Evolutionary conservation across 2,329 filamentous ascomycete species (phyloP).

Genomic region (Fusarium robinianum): DNA sequence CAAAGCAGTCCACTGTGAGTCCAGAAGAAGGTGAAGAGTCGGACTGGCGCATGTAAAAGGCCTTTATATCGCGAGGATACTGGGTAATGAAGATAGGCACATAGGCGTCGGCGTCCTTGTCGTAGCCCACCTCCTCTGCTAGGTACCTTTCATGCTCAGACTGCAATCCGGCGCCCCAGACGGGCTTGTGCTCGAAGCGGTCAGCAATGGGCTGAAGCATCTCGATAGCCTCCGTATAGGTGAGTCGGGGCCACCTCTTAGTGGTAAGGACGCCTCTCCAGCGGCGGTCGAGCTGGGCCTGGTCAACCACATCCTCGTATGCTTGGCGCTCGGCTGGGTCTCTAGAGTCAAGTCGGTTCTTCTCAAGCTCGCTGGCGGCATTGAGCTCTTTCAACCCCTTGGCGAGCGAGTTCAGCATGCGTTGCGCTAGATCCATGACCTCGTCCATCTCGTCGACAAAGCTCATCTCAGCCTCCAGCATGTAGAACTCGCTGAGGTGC

Average conservation of each 20-base stretch:
- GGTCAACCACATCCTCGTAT: slow-evolving; percentile 50
- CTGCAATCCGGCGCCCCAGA: slow-evolving; percentile 76
- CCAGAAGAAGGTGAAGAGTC: slow-evolving; percentile 36
- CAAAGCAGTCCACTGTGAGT: slow-evolving; percentile 83
- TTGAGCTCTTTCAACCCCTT: slow-evolving; percentile 47
- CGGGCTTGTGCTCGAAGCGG: slow-evolving; percentile 69
- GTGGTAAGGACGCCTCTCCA: slow-evolving; percentile 69
- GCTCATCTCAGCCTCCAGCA: slow-evolving; percentile 90
- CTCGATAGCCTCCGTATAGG: slow-evolving; percentile 78
- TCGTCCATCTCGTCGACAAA: slow-evolving; percentile 72
- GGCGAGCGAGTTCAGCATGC: slow-evolving; percentile 66
- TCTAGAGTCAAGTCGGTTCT: slow-evolving; percentile 42
- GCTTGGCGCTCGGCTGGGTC: slow-evolving; percentile 48
- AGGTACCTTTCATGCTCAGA: slow-evolving; percentile 93
- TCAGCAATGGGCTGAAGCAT: slow-evolving; percentile 64
- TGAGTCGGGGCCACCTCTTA: slow-evolving; percentile 74
- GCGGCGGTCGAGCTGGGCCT: slow-evolving; percentile 61
- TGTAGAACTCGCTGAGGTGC: slow-evolving; percentile 97
- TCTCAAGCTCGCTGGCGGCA: slow-evolving; percentile 51
- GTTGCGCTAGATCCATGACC: slow-evolving; percentile 80
- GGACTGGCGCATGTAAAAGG: slow-evolving; percentile 71
- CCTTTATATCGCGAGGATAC: slow-evolving; percentile 87
- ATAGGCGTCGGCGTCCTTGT: slow-evolving; percentile 49
- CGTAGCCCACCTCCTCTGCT: slow-evolving; percentile 65
- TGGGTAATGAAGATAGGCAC: slow-evolving; percentile 88